Evolutionary conservation across 495 filamentous ascomycete genomes (phyloP), one percentile per base, ranked within the genome.

Genomic region (Friedmanniomyces simplex): DNA sequence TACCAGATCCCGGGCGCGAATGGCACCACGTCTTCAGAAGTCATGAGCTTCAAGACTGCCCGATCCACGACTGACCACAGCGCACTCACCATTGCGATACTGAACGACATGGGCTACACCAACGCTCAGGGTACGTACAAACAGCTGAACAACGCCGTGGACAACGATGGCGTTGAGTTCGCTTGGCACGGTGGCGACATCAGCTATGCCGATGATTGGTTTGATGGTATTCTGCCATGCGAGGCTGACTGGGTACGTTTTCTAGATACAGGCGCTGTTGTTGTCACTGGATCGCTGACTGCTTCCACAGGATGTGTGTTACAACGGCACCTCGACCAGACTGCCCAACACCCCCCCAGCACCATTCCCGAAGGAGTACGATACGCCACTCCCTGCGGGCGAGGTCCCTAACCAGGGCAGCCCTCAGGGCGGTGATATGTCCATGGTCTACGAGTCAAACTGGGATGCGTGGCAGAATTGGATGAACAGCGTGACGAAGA

Each of bases 121-220:
- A 74, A 72, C n/a, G 69, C 72, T 24, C 61, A 71, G 20, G 70
- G 69, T 12, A 57, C 73, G n/a, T 39, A 58, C 14, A 30, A 61
- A 25, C 42, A 54, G 14, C 56, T 66, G 28, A 21, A 26, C 18
- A 20, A 50, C 11, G 71, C 57, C 52, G 70, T 69, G 41, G 69
- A 72, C 34, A 25, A 25, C 48, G 49, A 73, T 41, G 73, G 72
- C 16, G 52, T 73, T 25, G 71, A 70, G 1, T 78, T 79, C 53
- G 74, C 74, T 51, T 78, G 75, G 76, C 77, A 57, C 56, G 50
- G 78, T 72, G 63, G 63, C 43, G 77, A 80, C 55, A 76, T 82
- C 51, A 73, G 68, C 16, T 82, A 80, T 61, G 77, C 79, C 0
- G 79, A 80, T 55, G 70, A 78, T 66, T 82, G 77, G 77, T 77